These are phyloP conservation scores for Venturia asperata DNA, from an alignment of 2,329 filamentous ascomycete genomes.

Conservation along the genomic window DNA sequence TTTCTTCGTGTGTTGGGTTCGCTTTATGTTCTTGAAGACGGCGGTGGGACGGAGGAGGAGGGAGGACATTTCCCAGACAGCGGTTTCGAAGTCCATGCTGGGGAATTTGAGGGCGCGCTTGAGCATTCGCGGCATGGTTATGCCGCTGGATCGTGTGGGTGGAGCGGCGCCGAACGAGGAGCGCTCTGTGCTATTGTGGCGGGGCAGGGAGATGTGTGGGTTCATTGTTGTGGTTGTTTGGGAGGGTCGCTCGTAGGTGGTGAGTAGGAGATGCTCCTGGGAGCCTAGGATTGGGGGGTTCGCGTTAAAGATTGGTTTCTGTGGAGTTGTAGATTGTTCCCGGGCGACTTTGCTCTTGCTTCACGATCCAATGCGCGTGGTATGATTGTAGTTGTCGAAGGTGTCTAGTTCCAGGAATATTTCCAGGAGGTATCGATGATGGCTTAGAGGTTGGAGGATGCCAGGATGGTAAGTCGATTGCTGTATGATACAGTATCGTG, in stretches of 20 bases:
- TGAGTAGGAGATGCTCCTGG: not conserved
- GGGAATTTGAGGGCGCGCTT: slow-evolving; percentile 64
- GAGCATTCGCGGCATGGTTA: slow-evolving; percentile 54
- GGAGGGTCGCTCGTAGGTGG: not conserved
- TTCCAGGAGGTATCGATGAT: not conserved
- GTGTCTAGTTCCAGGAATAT: not conserved
- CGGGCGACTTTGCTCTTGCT: not conserved
- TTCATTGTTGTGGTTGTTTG: slow-evolving; percentile 38
- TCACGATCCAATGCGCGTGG: not conserved
- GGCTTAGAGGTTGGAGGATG: not conserved
- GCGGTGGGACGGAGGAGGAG: slow-evolving; percentile 63
- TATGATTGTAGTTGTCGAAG: not conserved
- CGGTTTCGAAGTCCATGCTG: slow-evolving; percentile 69
- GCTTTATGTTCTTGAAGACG: slow-evolving; percentile 64
- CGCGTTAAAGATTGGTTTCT: not conserved
- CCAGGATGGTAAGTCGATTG: not conserved
- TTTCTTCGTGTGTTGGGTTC: slow-evolving; percentile 61
- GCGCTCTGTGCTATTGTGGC: slow-evolving; percentile 49
- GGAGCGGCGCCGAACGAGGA: slow-evolving; percentile 45
- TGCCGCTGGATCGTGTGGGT: slow-evolving; percentile 43
- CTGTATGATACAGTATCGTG: not conserved
- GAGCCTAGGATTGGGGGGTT: not conserved
- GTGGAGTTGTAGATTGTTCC: no score
- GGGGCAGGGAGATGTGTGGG: slow-evolving; percentile 53
- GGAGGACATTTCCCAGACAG: slow-evolving; percentile 65